These are phyloP conservation scores for Hypoxylon sp. DNA, from an alignment of 2,329 filamentous ascomycete genomes.

Conservation along the genomic window DNA sequence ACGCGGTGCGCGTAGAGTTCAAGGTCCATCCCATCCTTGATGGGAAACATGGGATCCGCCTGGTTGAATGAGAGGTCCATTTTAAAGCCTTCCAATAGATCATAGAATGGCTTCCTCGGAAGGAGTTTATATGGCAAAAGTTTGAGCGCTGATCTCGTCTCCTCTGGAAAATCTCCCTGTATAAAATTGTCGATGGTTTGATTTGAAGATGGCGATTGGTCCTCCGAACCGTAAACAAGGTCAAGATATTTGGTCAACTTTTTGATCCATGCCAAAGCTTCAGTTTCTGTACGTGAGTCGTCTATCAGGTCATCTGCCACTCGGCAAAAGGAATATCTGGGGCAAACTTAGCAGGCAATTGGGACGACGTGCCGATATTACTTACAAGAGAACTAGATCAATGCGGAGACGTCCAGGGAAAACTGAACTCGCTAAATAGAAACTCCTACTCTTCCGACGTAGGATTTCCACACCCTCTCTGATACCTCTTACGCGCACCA, in stretches of 20 bases:
- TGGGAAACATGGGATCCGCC: conserved; percentile 60
- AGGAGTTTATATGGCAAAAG: conserved; percentile 71
- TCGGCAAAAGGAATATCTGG: conserved; percentile 77
- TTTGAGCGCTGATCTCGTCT: conserved; percentile 66
- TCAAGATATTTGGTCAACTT: conserved; percentile 70
- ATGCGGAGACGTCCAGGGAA: conserved; percentile 76
- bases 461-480: conserved; percentile 70
- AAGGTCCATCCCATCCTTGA: conserved; percentile 69
- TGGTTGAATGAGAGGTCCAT: conserved; percentile 71
- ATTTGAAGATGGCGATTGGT: conserved; percentile 45
- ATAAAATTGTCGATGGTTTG: conserved; percentile 54
- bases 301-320: conserved; percentile 81
- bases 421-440: conserved; percentile 77
- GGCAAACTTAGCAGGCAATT: conserved; percentile 22
- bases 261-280: conserved; percentile 69
- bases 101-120: conserved; percentile 69
- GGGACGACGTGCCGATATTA: not conserved
- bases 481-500: conserved; percentile 68
- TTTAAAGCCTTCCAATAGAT: conserved; percentile 75
- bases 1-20: conserved; percentile 75
- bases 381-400: conserved; percentile 73
- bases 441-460: conserved; percentile 76
- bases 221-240: conserved; percentile 59
- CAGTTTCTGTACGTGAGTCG: conserved; percentile 64
- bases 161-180: conserved; percentile 63